These are phyloP conservation scores for Tetrapisispora taiwanensis DNA, from an alignment of 805 yeast species.

Conservation along the genomic window DNA sequence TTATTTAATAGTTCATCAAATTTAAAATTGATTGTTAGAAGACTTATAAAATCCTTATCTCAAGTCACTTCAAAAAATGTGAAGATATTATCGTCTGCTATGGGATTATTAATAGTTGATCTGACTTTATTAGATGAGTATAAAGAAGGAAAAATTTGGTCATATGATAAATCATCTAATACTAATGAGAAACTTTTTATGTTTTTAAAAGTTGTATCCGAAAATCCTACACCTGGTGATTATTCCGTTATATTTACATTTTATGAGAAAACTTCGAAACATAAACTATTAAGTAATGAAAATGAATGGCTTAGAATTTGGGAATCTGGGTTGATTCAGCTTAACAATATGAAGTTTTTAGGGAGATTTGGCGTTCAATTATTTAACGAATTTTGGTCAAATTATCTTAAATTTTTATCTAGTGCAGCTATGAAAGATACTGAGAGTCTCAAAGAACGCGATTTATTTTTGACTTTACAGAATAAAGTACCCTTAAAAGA, in stretches of 20 bases:
- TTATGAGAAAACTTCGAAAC: constrained; percentile 9
- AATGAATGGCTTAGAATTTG: constrained; percentile 24
- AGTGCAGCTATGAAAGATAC: neutral
- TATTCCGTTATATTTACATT: constrained; percentile 28
- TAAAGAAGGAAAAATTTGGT: constrained; percentile 44
- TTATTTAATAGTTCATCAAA: constrained; percentile 17
- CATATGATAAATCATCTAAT: constrained; percentile 36
- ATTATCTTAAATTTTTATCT: constrained; percentile 13
- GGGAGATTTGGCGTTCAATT: constrained; percentile 26
- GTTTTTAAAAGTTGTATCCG: constrained; percentile 43
- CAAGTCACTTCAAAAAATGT: constrained; percentile 28
- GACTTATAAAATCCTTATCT: constrained; percentile 27
- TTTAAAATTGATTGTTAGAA: constrained; percentile 27
- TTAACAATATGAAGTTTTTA: constrained; percentile 22
- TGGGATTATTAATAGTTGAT: constrained; percentile 41
- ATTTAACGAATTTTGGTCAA: constrained; percentile 25
- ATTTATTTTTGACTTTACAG: constrained; percentile 12
- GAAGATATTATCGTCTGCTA: constrained; percentile 36
- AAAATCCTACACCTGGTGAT: constrained; percentile 43
- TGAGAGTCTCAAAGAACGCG: constrained; percentile 1
- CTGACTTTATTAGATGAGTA: constrained; percentile 35
- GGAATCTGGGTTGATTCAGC: constrained; percentile 18
- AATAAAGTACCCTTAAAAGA: constrained; percentile 12
- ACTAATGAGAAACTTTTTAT: constrained; percentile 34
- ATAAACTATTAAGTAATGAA: constrained; percentile 13